Conservation (phyloP, 2,329 filamentous ascomycete species). For the Aureobasidium melanogenum region DNA sequence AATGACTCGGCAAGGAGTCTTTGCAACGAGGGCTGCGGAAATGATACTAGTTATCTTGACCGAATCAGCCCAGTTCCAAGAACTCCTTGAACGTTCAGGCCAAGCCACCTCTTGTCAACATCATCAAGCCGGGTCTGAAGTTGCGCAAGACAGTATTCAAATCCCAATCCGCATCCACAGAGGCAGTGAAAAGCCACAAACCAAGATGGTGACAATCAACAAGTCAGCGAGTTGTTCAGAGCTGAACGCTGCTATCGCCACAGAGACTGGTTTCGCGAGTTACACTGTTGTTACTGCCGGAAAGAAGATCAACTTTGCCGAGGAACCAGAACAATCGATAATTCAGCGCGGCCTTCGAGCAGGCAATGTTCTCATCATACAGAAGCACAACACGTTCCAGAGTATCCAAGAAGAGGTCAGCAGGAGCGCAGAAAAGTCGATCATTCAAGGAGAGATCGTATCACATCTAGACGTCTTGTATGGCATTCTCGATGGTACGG, state of each 20-base stretch:
- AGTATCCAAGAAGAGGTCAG: constrained; percentile 8
- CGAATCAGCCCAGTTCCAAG: background rate
- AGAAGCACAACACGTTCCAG: constrained; percentile 8
- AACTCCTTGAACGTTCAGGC: background rate
- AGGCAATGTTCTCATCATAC: constrained; percentile 10
- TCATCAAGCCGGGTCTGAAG: no score
- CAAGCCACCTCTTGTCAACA: background rate
- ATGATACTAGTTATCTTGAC: background rate
- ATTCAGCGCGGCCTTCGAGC: background rate
- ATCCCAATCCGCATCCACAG: constrained; percentile 1
- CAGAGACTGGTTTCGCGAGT: constrained; percentile 2
- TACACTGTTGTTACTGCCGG: constrained; percentile 12
- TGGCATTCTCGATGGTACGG: constrained; percentile 58
- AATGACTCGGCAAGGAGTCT: constrained; percentile 14
- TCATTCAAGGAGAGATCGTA: constrained; percentile 70
- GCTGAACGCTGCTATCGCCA: background rate
- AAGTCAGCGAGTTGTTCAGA: constrained; percentile 5
- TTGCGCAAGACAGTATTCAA: background rate
- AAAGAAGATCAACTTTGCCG: constrained; percentile 6
- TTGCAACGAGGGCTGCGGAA: background rate
- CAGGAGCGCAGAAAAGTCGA: constrained; percentile 27
- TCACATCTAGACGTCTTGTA: constrained; percentile 79
- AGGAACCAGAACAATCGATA: constrained; percentile 2
- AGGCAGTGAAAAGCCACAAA: background rate
- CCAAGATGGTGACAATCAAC: background rate